A percentile compares a stretch with the other conserved stretches of the same genome.
Evolutionary conservation across 768 basidiomycete species (phyloP).

Genomic region (Royoungia palumana): DNA sequence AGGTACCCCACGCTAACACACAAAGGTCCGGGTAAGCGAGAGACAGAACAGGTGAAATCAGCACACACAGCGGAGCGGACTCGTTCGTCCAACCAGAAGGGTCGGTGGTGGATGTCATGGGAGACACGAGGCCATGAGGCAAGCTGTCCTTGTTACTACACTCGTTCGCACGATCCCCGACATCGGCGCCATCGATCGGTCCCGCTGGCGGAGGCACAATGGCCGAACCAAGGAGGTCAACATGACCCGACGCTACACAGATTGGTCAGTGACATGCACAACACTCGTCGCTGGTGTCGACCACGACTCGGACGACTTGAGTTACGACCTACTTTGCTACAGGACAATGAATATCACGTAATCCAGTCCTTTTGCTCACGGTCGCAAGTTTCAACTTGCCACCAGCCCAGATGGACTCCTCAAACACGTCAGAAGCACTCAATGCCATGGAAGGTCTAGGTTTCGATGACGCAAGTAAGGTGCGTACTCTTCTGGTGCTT

Average conservation of each 20-base stretch:
- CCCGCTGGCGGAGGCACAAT: constrained; percentile 1
- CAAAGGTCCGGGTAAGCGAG: constrained; percentile 8
- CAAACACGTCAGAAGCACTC: constrained; percentile 23
- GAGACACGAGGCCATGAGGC: constrained; percentile 36
- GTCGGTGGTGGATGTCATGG: constrained; percentile 47
- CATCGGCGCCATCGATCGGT: constrained; percentile 14
- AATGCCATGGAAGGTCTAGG: constrained; percentile 37
- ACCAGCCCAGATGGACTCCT: constrained; percentile 21
- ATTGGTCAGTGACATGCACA: constrained; percentile 5
- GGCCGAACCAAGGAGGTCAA: neutral
- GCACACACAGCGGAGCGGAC: constrained; percentile 50
- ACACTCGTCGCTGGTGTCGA: constrained; percentile 5
- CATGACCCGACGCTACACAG: neutral
- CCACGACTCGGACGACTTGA: constrained; percentile 5
- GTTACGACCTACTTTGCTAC: neutral
- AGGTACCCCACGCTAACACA: constrained; percentile 51
- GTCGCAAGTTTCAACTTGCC: neutral
- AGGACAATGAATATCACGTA: constrained; percentile 18
- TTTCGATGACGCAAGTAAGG: constrained; percentile 79
- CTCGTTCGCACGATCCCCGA: constrained; percentile 29
- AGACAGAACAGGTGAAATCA: constrained; percentile 4
- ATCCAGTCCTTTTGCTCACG: constrained; percentile 25
- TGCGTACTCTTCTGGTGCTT: constrained; percentile 24
- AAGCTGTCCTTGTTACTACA: constrained; percentile 19
- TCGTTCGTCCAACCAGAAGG: constrained; percentile 45